Evolutionary conservation across 2,329 filamentous ascomycete genomes (phyloP), one percentile per base, ranked within the genome.

Genomic region (Colletotrichum trifolii): DNA sequence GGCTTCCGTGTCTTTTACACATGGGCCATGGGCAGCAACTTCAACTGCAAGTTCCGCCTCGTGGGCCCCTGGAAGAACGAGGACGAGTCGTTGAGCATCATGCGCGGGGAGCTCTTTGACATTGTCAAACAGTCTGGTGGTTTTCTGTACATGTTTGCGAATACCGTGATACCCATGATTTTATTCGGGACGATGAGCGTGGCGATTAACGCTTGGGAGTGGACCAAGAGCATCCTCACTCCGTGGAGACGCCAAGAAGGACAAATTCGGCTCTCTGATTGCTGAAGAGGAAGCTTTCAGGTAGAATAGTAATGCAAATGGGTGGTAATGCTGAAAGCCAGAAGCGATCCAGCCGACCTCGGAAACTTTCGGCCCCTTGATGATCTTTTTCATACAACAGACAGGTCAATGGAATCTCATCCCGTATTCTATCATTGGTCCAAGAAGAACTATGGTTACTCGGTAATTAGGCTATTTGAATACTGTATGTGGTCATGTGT

Each of bases 1-100:
- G 75, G 78, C 3, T 70, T 69, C 35, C 60, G 60, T 38, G 54
- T 25, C 17, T 72, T 77, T 4, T 78, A 77, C 64, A 78, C 76
- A 0, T 84, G 82, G 82, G 81, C 82, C 1, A 78, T 83, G 71
- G 78, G 81, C 0, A 76, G 81, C 46, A 83, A 83, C 71, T 81
- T 84, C 69, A 84, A 83, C 60, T 71, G 79, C 42, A 85, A 84
- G 67, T 84, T 84, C 60, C 76, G 81, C 7, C 68, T 84, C 4
- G 71, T 79, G 1, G 81, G 81, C 0, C 81, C 81, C 0, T 83
- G 80, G 80, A 67, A 54, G 42, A 75, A 74, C 68, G 75, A 80
- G 33, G 68, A 71, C 1, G 70, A 70, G 1, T 80, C 79, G 0
- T 68, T 72, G 35, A 63, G 69, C 2, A 75, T 82, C 35, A 81